phyloP scores from a whole-genome alignment of 495 filamentous ascomycete genomes.

The Penicillium salamii region DNA sequence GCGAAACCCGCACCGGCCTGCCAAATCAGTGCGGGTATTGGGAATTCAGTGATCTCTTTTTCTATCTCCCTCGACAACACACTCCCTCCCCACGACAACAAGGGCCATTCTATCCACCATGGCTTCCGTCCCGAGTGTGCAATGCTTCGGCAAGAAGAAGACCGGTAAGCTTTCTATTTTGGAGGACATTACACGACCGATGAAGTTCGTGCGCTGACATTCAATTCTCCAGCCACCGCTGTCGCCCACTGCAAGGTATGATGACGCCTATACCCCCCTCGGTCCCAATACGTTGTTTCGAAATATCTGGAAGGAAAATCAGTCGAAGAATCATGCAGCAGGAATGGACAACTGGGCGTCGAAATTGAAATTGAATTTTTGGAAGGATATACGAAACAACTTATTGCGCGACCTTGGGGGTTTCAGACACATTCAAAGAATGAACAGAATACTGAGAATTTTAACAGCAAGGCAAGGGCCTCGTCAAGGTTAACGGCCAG shows the following conservation, averaged over 20 bases:
- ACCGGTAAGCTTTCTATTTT: slow-evolving; percentile 52
- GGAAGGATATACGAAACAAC: slow-evolving; percentile 11
- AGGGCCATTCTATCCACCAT: slow-evolving; percentile 57
- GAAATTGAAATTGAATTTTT: slow-evolving; percentile 5
- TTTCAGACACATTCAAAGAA: slow-evolving; percentile 2
- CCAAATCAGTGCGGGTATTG: slow-evolving; percentile 32
- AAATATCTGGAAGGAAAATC: slow-evolving; percentile 7
- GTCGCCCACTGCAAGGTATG: slow-evolving; percentile 94
- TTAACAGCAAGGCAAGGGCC: slow-evolving; percentile 79
- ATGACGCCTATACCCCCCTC: slow-evolving; percentile 18
- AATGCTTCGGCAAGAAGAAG: slow-evolving; percentile 96
- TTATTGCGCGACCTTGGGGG: slow-evolving; percentile 15
- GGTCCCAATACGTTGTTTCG: slow-evolving; percentile 19
- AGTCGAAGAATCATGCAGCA: slow-evolving; percentile 3
- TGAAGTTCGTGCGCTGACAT: slow-evolving; percentile 33
- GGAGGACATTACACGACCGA: background rate
- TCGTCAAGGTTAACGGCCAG: slow-evolving; percentile 98
- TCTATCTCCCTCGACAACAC: slow-evolving; percentile 39
- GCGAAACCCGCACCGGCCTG: slow-evolving; percentile 47
- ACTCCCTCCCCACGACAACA: slow-evolving; percentile 46
- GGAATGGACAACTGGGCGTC: slow-evolving; percentile 5
- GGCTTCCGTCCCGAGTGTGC: slow-evolving; percentile 78
- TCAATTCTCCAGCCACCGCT: slow-evolving; percentile 60
- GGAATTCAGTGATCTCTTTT: slow-evolving; percentile 30
- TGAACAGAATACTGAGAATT: slow-evolving; percentile 35